Evolutionary conservation across 2,329 filamentous ascomycete genomes (phyloP), one percentile per base, ranked within the genome.

Genomic region (Zelopaecilomyces penicillatus): DNA sequence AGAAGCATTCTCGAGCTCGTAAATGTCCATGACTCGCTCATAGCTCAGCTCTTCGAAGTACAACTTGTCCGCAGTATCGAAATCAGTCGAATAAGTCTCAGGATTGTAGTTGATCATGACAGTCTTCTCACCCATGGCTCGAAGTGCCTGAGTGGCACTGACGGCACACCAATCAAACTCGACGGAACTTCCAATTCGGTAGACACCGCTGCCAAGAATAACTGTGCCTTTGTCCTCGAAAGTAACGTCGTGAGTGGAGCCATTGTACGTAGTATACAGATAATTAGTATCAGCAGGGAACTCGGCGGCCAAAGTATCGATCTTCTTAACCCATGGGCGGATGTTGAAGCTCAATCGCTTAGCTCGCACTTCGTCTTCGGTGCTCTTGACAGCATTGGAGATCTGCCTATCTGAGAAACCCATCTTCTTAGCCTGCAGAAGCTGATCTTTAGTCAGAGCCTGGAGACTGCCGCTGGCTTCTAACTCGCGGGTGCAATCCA

Each of bases 151-250:
- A 8, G 89, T 90, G 52, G 89, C 86, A 59, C 89, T 93, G 50
- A 96, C 89, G 52, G 90, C 89, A 64, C 91, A 97, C 91, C 91
- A 97, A 68, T 98, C 91, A 62, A 98, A 98, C 68, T 98, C 93
- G 42, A 98, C 93, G 5, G 90, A 96, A 69, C 85, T 91, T 59
- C 93, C 93, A 62, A 97, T 98, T 63, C 93, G 82, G 77, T 98
- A 98, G 26, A 97, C 93, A 68, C 93, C 93, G 61, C 85, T 91
- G 49, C 93, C 93, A 10, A 98, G 80, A 47, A 97, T 84, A 45
- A 98, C 70, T 38, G 83, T 86, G 51, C 91, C 90, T 55, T 95
- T 85, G 63, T 97, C 91, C 54, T 96, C 85, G 54, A 98, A 97
- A 10, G 80, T 84, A 40, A 97, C 86, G 65, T 97, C 93, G 69